Conservation (phyloP, 495 filamentous ascomycete species). For the Amniculicola lignicola region DNA sequence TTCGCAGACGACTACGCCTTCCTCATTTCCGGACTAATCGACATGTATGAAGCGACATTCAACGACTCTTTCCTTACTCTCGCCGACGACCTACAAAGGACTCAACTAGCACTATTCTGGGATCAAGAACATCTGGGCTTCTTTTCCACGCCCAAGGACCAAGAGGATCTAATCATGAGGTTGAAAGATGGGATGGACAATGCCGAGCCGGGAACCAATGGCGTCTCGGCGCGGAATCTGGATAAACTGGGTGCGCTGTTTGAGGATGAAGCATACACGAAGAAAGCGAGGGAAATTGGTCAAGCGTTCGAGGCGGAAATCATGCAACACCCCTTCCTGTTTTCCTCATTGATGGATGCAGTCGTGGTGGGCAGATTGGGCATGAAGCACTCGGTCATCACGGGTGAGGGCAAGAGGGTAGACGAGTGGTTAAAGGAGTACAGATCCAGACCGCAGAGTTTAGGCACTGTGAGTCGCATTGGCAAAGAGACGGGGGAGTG, state of each 20-base stretch:
- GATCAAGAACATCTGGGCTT: slow-evolving; percentile 62
- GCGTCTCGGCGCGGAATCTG: slow-evolving; percentile 76
- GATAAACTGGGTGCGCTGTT: slow-evolving; percentile 72
- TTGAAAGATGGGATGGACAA: slow-evolving; percentile 93
- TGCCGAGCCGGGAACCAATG: slow-evolving; percentile 84
- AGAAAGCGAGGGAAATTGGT: slow-evolving; percentile 68
- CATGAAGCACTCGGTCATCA: slow-evolving; percentile 46
- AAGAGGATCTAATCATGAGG: slow-evolving; percentile 74
- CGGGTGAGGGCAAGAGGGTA: slow-evolving; percentile 38
- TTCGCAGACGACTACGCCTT: slow-evolving; percentile 98
- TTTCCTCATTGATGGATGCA: slow-evolving; percentile 70
- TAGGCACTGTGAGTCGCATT: slow-evolving; percentile 37
- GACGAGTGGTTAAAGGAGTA: slow-evolving; percentile 31
- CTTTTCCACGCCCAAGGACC: slow-evolving; percentile 71
- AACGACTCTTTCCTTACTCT: slow-evolving; percentile 75
- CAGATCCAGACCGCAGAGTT: slow-evolving; percentile 23
- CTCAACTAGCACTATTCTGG: slow-evolving; percentile 46
- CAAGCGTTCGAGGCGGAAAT: slow-evolving; percentile 85
- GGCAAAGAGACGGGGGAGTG: slow-evolving; percentile 35
- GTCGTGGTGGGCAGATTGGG: slow-evolving; percentile 69
- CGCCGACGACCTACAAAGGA: slow-evolving; percentile 77
- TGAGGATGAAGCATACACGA: slow-evolving; percentile 60
- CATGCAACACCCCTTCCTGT: slow-evolving; percentile 86
- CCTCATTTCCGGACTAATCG: slow-evolving; percentile 75
- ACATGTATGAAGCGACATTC: slow-evolving; percentile 85